These are phyloP conservation scores for Lactifluus piperatus DNA, from an alignment of 768 basidiomycete species.

Conservation along the genomic window DNA sequence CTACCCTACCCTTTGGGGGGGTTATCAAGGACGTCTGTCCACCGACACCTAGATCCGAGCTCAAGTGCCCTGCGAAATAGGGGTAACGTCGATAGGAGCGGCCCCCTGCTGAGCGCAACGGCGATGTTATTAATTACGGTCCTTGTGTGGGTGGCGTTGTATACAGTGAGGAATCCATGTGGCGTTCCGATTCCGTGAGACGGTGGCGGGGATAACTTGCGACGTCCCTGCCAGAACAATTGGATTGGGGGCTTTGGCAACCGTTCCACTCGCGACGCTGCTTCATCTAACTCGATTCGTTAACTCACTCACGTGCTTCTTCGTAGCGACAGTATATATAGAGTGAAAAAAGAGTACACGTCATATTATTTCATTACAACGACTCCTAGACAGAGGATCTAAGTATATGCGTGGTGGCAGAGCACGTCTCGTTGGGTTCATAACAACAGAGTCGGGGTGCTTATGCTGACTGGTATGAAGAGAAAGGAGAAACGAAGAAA, in stretches of 20 bases:
- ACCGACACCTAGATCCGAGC: too few relatives aligned
- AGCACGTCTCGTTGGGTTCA: conserved; percentile 3
- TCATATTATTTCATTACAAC: conserved; percentile 8
- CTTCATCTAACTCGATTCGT: background rate
- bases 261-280: too few relatives aligned
- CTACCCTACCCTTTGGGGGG: too few relatives aligned
- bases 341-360: background rate
- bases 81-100: too few relatives aligned
- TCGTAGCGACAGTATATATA: background rate
- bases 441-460: background rate
- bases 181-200: background rate
- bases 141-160: too few relatives aligned
- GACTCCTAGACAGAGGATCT: conserved; percentile 8
- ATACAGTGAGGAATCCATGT: background rate
- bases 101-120: too few relatives aligned
- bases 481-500: background rate
- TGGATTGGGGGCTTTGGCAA: too few relatives aligned
- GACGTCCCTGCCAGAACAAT: too few relatives aligned
- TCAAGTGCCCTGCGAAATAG: too few relatives aligned
- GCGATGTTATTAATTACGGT: too few relatives aligned
- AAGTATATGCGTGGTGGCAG: conserved; percentile 7
- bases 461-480: background rate
- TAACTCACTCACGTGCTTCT: too few relatives aligned
- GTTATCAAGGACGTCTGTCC: too few relatives aligned
- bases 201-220: background rate